Evolutionary conservation across 2,329 filamentous ascomycete species (phyloP).

Genomic region (Pseudopithomyces maydicus): DNA sequence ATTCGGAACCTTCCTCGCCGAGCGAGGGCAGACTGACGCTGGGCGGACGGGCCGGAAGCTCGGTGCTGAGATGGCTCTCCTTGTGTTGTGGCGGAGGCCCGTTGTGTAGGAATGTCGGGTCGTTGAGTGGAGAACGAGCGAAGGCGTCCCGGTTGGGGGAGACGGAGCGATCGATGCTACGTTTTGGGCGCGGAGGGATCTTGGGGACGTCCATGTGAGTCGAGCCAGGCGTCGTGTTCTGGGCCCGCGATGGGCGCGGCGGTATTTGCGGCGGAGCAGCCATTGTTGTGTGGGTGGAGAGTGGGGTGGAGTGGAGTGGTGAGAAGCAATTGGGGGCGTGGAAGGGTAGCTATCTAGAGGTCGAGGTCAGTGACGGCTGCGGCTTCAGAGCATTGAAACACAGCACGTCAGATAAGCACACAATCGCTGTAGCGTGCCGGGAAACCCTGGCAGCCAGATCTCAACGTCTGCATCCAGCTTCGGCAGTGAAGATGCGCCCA

Average conservation of each 20-base stretch:
- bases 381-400: constrained; percentile 24
- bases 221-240: constrained; percentile 49
- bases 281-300: constrained; percentile 42
- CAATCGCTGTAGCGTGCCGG: constrained; percentile 15
- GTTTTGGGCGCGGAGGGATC: constrained; percentile 77
- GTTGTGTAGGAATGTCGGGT: constrained; percentile 60
- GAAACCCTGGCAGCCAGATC: constrained; percentile 15
- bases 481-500: constrained; percentile 23
- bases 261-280: constrained; percentile 61
- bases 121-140: constrained; percentile 85
- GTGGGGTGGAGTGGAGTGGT: constrained; percentile 21
- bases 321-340: constrained; percentile 6
- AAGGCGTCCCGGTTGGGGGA: constrained; percentile 80
- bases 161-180: constrained; percentile 71
- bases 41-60: constrained; percentile 64
- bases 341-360: constrained; percentile 15
- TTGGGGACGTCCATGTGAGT: constrained; percentile 64
- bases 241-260: constrained; percentile 64
- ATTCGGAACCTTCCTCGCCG: constrained; percentile 89
- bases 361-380: constrained; percentile 27
- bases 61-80: constrained; percentile 41
- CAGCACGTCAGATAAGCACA: constrained; percentile 29
- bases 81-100: constrained; percentile 34
- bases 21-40: constrained; percentile 84
- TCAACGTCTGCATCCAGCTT: constrained; percentile 20